Evolutionary conservation across 805 yeast genomes (phyloP).

Genomic region (Danielia reshetovae): DNA sequence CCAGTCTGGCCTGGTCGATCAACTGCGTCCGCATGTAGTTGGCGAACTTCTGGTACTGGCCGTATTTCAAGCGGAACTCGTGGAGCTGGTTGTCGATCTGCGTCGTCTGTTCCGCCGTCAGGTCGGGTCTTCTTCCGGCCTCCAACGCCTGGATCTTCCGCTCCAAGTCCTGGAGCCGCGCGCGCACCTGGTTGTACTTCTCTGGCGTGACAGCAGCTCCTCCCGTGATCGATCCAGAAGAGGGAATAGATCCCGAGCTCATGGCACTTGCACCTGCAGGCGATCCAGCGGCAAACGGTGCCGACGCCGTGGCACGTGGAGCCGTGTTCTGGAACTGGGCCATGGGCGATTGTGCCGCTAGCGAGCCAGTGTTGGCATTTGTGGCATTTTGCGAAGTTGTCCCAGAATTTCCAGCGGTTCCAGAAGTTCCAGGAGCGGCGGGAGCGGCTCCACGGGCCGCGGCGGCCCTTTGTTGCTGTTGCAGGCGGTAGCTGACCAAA

Average conservation of each 20-base stretch:
- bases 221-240: background rate
- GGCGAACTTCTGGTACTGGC: constrained; percentile 50
- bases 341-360: background rate
- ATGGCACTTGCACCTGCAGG: constrained; percentile 5
- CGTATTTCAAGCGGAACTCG: constrained; percentile 43
- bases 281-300: constrained; percentile 5
- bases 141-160: constrained; percentile 49
- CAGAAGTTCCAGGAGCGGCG: background rate
- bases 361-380: background rate
- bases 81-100: constrained; percentile 47
- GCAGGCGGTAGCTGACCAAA: constrained; percentile 51
- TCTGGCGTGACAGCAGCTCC: constrained; percentile 29
- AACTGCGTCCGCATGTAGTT: constrained; percentile 42
- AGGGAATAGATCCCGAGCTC: background rate
- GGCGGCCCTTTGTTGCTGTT: constrained; percentile 38
- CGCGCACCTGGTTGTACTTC: constrained; percentile 41
- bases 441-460: constrained; percentile 7
- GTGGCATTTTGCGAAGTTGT: no score
- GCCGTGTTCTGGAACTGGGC: constrained; percentile 5
- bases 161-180: constrained; percentile 46
- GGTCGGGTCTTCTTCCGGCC: constrained; percentile 40
- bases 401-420: background rate
- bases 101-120: constrained; percentile 43
- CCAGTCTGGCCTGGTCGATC: constrained; percentile 25
- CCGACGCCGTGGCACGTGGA: constrained; percentile 4